These are phyloP conservation scores for Penicillium egyptiacum DNA, from an alignment of 495 filamentous ascomycete species.

Conservation along the genomic window DNA sequence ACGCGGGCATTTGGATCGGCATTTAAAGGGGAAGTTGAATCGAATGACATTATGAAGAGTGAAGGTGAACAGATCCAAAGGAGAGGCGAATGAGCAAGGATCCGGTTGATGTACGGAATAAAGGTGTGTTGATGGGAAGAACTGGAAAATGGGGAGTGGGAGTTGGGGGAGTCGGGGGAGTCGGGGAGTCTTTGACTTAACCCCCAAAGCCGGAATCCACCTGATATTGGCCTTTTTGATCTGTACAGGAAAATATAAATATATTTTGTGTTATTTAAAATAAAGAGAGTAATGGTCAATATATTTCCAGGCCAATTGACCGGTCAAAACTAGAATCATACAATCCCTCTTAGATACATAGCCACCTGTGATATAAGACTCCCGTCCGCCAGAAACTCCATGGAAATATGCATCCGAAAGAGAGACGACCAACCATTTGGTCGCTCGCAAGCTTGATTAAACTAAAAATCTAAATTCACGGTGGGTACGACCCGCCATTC, in stretches of 20 bases:
- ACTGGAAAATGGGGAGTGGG: neutral
- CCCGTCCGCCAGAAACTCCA: conserved; percentile 26
- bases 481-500: conserved; percentile 24
- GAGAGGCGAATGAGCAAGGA: neutral
- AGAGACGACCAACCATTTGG: neutral
- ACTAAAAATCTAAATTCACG: conserved; percentile 7
- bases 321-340: neutral
- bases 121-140: neutral
- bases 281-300: neutral
- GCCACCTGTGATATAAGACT: conserved; percentile 6
- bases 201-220: neutral
- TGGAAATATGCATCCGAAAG: conserved; percentile 18
- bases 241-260: neutral
- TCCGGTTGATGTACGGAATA: neutral
- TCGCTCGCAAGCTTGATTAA: neutral
- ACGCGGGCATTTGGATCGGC: conserved; percentile 74
- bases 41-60: conserved; percentile 67
- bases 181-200: neutral
- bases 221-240: neutral
- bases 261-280: neutral
- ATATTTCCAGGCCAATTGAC: neutral
- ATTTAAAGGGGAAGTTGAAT: conserved; percentile 63
- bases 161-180: too few species aligned
- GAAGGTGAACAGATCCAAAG: neutral
- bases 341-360: conserved; percentile 1